Evolutionary conservation across 2,329 filamentous ascomycete species (phyloP).

Genomic region (Xylariales sp.): DNA sequence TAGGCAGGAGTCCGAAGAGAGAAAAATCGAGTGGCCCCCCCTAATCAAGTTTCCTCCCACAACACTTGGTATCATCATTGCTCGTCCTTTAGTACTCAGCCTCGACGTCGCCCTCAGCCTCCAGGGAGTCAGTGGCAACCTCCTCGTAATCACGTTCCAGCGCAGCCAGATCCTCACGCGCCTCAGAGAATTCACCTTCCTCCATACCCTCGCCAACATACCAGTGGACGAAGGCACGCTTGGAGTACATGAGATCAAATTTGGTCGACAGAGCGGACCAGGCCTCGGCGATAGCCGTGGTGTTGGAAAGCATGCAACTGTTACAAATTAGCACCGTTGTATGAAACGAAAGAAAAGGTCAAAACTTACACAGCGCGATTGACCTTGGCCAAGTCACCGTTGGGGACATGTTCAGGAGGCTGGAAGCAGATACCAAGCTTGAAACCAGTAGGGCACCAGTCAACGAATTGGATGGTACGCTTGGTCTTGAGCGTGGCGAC

Average conservation of each 20-base stretch:
- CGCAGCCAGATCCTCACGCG: constrained; percentile 95
- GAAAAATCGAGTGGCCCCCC: background rate
- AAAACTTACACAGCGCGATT: constrained; percentile 88
- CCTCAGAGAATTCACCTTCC: constrained; percentile 99
- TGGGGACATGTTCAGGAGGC: constrained; percentile 90
- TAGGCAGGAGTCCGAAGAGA: constrained; percentile 13
- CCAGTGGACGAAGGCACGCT: constrained; percentile 99
- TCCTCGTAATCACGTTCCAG: constrained; percentile 99
- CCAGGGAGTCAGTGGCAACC: constrained; percentile 90
- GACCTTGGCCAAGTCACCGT: constrained; percentile 96
- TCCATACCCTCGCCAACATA: constrained; percentile 99
- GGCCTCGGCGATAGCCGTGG: constrained; percentile 95
- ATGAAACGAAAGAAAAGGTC: background rate
- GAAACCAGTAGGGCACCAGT: constrained; percentile 99
- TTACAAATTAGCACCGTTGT: constrained; percentile 1
- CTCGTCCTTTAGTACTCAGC: constrained; percentile 75
- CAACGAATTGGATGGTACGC: constrained; percentile 98
- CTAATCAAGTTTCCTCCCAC: constrained; percentile 9
- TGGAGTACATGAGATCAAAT: constrained; percentile 99
- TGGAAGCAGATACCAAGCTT: constrained; percentile 99
- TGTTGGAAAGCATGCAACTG: constrained; percentile 98
- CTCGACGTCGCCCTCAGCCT: constrained; percentile 78
- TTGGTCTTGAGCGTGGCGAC: constrained; percentile 98
- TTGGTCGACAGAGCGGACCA: constrained; percentile 96
- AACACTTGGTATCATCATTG: constrained; percentile 14